Conservation (phyloP, 2,329 filamentous ascomycete genomes). For the Dendryphion nanum region DNA sequence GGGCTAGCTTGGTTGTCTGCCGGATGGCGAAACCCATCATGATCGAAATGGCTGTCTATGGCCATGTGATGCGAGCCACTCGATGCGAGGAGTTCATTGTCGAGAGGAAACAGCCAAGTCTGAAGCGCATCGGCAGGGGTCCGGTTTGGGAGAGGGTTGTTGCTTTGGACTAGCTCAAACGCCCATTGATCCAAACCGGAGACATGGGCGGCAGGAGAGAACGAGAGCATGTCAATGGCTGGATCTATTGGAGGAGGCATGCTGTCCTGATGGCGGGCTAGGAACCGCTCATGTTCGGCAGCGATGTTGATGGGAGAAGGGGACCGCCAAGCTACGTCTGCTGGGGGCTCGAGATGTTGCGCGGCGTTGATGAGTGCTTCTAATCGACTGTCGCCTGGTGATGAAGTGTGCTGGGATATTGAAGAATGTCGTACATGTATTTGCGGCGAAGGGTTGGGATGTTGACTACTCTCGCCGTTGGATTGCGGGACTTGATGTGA, state of each 20-base stretch:
- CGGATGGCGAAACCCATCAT: conserved; percentile 21
- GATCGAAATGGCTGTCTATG: conserved; percentile 31
- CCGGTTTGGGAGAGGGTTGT: conserved; percentile 34
- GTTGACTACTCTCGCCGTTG: conserved; percentile 15
- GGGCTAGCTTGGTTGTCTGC: conserved; percentile 30
- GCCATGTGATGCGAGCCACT: conserved; percentile 28
- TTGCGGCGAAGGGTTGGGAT: conserved; percentile 16
- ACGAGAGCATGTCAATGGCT: conserved; percentile 36
- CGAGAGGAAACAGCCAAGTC: conserved; percentile 38
- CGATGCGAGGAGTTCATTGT: conserved; percentile 26
- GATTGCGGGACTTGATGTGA: conserved; percentile 21
- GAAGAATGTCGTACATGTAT: conserved; percentile 13
- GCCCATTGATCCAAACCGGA: conserved; percentile 38
- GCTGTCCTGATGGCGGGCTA: conserved; percentile 25
- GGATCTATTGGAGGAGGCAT: conserved; percentile 39
- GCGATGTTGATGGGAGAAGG: conserved; percentile 31
- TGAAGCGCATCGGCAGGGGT: conserved; percentile 36
- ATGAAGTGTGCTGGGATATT: conserved; percentile 14
- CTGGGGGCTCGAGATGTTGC: conserved; percentile 33
- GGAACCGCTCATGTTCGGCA: conserved; percentile 19
- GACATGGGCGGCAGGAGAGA: conserved; percentile 33
- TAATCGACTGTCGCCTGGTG: conserved; percentile 33
- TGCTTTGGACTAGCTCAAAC: conserved; percentile 38
- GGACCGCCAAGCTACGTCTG: conserved; percentile 34
- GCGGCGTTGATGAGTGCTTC: conserved; percentile 40